phyloP scores from a whole-genome alignment of 352 stramenopile species.

The Peronospora destructor region DNA sequence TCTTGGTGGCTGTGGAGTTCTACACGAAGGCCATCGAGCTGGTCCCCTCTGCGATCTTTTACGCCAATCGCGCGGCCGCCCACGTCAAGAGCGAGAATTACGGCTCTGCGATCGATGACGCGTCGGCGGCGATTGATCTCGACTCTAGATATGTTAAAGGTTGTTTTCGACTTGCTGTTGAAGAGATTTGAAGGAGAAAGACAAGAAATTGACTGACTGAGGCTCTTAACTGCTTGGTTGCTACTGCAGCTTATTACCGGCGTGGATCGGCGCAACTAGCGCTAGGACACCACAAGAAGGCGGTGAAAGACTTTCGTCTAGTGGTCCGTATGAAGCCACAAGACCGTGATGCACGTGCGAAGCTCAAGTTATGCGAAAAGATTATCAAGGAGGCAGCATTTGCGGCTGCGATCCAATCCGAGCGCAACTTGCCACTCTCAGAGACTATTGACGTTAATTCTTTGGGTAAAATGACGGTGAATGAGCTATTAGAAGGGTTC shows the following conservation, averaged over 20 bases:
- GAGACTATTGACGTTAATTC: conserved; percentile 89
- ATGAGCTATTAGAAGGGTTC: not conserved
- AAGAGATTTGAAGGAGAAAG: not conserved
- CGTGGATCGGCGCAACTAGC: conserved; percentile 94
- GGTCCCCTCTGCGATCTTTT: conserved; percentile 88
- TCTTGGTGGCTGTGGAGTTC: conserved; percentile 68
- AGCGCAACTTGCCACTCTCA: conserved; percentile 89
- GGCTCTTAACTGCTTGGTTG: not conserved
- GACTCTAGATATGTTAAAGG: conserved; percentile 96
- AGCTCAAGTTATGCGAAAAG: conserved; percentile 96
- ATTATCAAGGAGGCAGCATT: conserved; percentile 95
- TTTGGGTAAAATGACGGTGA: conserved; percentile 36
- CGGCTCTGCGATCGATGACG: conserved; percentile 95
- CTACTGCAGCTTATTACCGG: conserved; percentile 90
- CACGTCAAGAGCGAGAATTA: conserved; percentile 99
- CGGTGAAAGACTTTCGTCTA: conserved; percentile 95
- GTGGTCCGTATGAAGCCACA: conserved; percentile 94
- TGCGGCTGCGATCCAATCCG: conserved; percentile 92
- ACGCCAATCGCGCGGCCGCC: conserved; percentile 91
- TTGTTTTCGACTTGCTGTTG: conserved; percentile 1
- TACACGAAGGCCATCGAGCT: conserved; percentile 89
- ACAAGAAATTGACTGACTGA: conserved; percentile 6
- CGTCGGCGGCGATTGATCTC: conserved; percentile 89
- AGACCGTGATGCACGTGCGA: conserved; percentile 88
- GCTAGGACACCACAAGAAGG: conserved; percentile 94